Conservation (phyloP, 1,284 basidiomycete species). For the Moesziomyces sp. region DNA sequence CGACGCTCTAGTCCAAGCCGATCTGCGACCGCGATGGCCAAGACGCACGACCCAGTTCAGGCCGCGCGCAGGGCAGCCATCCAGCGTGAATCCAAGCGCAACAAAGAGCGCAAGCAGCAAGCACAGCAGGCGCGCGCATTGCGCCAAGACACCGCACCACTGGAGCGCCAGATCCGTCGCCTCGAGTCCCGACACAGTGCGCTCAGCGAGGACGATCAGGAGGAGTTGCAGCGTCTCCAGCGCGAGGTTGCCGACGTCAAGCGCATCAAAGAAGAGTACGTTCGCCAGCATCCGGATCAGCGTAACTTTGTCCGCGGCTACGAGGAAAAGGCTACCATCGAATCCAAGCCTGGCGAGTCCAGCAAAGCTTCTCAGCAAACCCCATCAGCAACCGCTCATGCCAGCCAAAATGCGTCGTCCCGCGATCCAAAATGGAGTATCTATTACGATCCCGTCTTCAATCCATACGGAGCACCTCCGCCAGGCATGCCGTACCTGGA, state of each 20-base stretch:
- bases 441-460: slow-evolving; percentile 92
- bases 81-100: slow-evolving; percentile 53
- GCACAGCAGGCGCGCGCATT: slow-evolving; percentile 50
- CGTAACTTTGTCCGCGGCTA: slow-evolving; percentile 77
- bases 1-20: no score
- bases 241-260: slow-evolving; percentile 45
- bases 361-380: background rate
- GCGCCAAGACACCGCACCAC: slow-evolving; percentile 30
- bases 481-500: slow-evolving; percentile 95
- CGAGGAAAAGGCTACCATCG: slow-evolving; percentile 11
- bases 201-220: slow-evolving; percentile 28
- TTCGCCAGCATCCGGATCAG: slow-evolving; percentile 88
- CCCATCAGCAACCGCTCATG: background rate
- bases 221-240: slow-evolving; percentile 43
- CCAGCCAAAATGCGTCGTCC: background rate
- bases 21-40: slow-evolving; percentile 26
- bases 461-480: slow-evolving; percentile 92
- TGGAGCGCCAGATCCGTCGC: slow-evolving; percentile 54
- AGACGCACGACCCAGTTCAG: slow-evolving; percentile 64
- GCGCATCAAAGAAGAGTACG: slow-evolving; percentile 69
- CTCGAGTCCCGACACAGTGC: slow-evolving; percentile 28
- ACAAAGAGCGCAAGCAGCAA: slow-evolving; percentile 61
- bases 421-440: slow-evolving; percentile 73
- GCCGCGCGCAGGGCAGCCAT: slow-evolving; percentile 66
- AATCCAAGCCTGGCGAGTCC: background rate